Evolutionary conservation across 2,329 filamentous ascomycete species (phyloP), one percentile per base, ranked within the genome.

Genomic region (Clonostachys rhizophaga): DNA sequence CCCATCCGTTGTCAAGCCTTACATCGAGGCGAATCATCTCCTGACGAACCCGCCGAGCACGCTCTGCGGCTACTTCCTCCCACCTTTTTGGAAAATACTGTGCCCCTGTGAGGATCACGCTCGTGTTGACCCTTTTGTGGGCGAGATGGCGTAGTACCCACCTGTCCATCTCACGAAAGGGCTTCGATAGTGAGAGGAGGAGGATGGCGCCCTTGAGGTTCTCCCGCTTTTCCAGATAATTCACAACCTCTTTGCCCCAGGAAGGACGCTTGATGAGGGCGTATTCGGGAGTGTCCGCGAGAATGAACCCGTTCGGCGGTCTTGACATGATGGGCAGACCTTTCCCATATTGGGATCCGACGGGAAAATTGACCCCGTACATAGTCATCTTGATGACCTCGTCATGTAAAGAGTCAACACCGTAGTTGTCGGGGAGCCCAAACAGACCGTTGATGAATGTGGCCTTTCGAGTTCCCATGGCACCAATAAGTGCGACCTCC

Each of bases 381-480:
- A 69, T 75, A 56, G 81, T 83, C 62, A 83, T 72, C 33, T 72
- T 70, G 35, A 65, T 71, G 2, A 79, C 83, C 55, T 69, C 73
- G 8, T 79, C 79, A 1, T 78, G 75, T 16, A 63, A 65, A 14
- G 66, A 62, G 56, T 75, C 78, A 18, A 76, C 75, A 43, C 71
- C 67, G 12, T 79, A 79, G 7, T 75, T 61, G 18, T 61, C 57
- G 20, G 56, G 50, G 4, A 56, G 53, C 34, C 84, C 84, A 3
- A 85, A 80, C 34, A 95, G 77, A 16, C 87, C 86, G 60, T 95
- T 95, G 67, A 95, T 84, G 55, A 95, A 87, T 14, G 89, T 89
- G 2, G 89, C 94, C 64, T 95, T 95, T 59, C 90, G 90, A 40
- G 91, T 89, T 61, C 95, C 95, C 54, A 89, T 91, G 57, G 91